Evolutionary conservation across 208 protist genomes (phyloP).

Genomic region (Wallacemonas sp.): DNA sequence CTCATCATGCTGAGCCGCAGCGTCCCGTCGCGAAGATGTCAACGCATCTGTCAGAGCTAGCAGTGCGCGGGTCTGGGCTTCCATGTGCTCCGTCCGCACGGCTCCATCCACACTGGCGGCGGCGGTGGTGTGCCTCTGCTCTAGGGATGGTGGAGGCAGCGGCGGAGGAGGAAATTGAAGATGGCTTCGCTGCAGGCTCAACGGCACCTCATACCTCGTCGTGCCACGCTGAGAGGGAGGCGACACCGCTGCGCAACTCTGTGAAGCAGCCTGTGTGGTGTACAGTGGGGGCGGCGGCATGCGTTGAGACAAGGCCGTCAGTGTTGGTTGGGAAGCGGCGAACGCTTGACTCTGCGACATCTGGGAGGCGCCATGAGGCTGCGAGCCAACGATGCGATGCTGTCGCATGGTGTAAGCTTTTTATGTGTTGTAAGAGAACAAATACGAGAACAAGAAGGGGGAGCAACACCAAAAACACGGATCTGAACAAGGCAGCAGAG

Average conservation of each 20-base stretch:
- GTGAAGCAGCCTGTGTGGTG: too few species aligned
- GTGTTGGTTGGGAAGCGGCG: background rate
- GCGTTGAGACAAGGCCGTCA: background rate
- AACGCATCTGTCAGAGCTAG: background rate
- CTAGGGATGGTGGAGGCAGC: background rate
- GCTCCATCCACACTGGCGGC: too few species aligned
- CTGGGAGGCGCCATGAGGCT: background rate
- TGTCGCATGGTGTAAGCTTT: conserved; percentile 2
- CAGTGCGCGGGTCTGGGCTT: background rate
- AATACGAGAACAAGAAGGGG: conserved; percentile 14
- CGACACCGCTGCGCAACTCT: background rate
- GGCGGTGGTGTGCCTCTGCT: background rate
- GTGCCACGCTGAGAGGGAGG: background rate
- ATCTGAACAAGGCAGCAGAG: conserved; percentile 6
- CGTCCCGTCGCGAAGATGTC: background rate
- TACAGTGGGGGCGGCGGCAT: background rate
- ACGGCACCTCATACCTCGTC: background rate
- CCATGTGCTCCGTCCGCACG: background rate
- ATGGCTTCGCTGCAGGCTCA: background rate
- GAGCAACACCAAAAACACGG: conserved; percentile 15
- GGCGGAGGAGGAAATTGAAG: background rate
- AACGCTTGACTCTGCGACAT: background rate
- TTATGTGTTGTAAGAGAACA: too few species aligned
- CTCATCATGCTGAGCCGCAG: background rate
- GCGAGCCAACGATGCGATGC: conserved; percentile 10